Base-by-base conservation (phyloP, 129 eudicot genomes). In the Flaveria ramosissima region DNA sequence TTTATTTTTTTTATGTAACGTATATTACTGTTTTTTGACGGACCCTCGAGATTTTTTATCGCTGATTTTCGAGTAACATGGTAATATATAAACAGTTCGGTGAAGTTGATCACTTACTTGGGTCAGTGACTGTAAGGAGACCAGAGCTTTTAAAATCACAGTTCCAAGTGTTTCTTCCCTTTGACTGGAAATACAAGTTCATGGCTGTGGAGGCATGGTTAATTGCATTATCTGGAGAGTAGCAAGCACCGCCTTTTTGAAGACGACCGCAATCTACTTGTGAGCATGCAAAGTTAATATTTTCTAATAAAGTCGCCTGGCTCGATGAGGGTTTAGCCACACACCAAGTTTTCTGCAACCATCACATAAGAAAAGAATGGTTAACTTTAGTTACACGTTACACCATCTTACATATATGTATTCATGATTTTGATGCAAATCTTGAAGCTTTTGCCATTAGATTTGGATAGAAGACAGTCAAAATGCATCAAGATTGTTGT, bases 301-400 rank as follows among this genome's bases (percentile, higher is more conserved):
- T 92, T 17, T 36, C 77, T 36, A 60, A 1, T 9, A 92, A 83
- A 42, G 83, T 81, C 20, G 72, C 79, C 46, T 74, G 57, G 42
- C 86, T 88, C 9, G 98, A 76, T 69, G 96, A 89, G 27, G 96
- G 98, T 73, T 90, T 92, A 14, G 98, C 93, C 71, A 92, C 92
- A 77, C 98, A 92, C 98, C 98, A 92, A 27, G 89, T 90, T 90
- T 86, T 92, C 97, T 92, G 88, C 85, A 76, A 55, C 16, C 23
- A 36, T 60, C 11, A n/a, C 8, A 41, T 59, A 53, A 42, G 3
- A 12, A 27, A 48, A 65, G 9, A 20, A 46, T 24, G 6, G 13
- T 9, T 6, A n/a, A 46, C 43, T 69, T 56, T 41, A 59, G 51
- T 75, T 39, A 17, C 9, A 23, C 0, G 4, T 51, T 46, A 67